Evolutionary conservation across 2,329 filamentous ascomycete species (phyloP), one percentile per base, ranked within the genome.

Genomic region (Aspergillus brunneoviolaceus): DNA sequence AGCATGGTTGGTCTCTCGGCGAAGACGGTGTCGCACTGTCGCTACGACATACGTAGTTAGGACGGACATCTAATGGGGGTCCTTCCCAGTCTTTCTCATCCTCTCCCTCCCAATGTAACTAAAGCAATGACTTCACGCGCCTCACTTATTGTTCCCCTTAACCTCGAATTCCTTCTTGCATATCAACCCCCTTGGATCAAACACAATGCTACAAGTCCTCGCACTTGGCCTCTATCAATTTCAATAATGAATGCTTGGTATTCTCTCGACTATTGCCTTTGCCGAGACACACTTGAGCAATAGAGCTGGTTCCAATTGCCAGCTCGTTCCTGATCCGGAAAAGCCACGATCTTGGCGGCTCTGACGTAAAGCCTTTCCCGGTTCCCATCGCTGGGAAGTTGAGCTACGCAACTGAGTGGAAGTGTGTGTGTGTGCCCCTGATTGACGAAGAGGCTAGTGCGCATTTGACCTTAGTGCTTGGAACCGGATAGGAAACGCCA

Each of bases 171-270:
- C 4, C 14, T 9, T 16, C 10, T 19, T 45, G 6, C 5, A n/a
- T 3, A 35, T n/a, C 16, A 12, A 7, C 1, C 14, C 39, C 39
- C 39, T 2, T 45, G 16, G 19, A 45, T 45, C 16, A 19, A 45
- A 9, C 12, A 35, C 10, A 35, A 16, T 35, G 14, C 33, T 35
- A 5, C 33, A 35, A 12, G 33, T 45, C 33, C 33, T 35, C 33
- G 19, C 39, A 45, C 4, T 45, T n/a, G 14, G 6, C 16, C 39
- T 45, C 39, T 9, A 35, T 33, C 53, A 48, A 53, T 42, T 45
- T 35, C 45, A 57, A 61, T 59, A 54, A 51, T 50, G 39, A 59
- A 54, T 60, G 56, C 55, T 62, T 60, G 58, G 58, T 63, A 59
- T 60, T 60, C 52, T 51, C 51, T 57, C 35, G 49, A 54, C 56